These are phyloP conservation scores for Phytopythium sindhum DNA, from an alignment of 352 stramenopile genomes.

Conservation along the genomic window DNA sequence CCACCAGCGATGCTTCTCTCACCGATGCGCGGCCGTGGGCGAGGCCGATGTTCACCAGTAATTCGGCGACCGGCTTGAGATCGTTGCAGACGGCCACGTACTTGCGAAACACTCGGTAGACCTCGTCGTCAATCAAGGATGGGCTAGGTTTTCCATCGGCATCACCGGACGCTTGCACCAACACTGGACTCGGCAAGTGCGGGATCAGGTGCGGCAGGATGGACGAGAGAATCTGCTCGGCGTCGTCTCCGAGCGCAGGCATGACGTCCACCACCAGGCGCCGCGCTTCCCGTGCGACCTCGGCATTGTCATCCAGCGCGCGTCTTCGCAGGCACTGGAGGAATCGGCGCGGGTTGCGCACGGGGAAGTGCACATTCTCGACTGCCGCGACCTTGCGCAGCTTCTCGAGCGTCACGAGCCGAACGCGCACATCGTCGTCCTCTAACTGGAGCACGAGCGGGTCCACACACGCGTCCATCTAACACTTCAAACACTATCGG, in stretches of 20 bases:
- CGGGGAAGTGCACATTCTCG: conserved; percentile 56
- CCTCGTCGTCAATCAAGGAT: conserved; percentile 26
- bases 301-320: conserved; percentile 40
- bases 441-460: conserved; percentile 80
- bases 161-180: not conserved
- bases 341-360: conserved; percentile 70
- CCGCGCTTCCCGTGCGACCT: conserved; percentile 51
- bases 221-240: conserved; percentile 66
- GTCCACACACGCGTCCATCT: conserved; percentile 57
- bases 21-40: conserved; percentile 31
- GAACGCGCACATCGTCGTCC: conserved; percentile 56
- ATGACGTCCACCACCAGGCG: conserved; percentile 64
- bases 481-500: not conserved
- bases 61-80: conserved; percentile 45
- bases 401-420: conserved; percentile 51
- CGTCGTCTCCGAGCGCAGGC: conserved; percentile 50
- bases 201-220: conserved; percentile 67
- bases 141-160: not conserved
- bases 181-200: conserved; percentile 19
- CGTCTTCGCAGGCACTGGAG: conserved; percentile 65
- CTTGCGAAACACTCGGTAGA: conserved; percentile 62
- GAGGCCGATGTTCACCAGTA: conserved; percentile 64
- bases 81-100: conserved; percentile 60
- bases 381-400: conserved; percentile 66
- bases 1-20: conserved; percentile 47